Conservation (phyloP, 78 protist species). For the Dictyostelium purpureum region DNA sequence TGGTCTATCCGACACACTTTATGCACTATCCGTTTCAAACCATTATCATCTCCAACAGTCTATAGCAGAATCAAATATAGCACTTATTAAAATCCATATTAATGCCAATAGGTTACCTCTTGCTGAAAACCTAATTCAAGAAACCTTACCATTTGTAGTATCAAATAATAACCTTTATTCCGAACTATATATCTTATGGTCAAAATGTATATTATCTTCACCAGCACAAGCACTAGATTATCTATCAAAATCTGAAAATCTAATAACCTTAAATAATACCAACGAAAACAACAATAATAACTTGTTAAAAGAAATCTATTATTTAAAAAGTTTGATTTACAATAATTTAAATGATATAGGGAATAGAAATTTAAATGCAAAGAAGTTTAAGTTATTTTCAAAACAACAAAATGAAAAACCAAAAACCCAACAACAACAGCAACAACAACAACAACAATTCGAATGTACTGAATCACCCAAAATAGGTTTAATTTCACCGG, state of each 20-base stretch:
- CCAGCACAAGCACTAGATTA: neutral
- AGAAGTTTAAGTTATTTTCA: constrained; percentile 4
- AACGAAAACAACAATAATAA: neutral
- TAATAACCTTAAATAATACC: neutral
- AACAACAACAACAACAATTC: neutral
- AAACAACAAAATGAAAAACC: neutral
- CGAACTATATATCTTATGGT: neutral
- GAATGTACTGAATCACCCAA: neutral
- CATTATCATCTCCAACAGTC: neutral
- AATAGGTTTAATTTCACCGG: neutral
- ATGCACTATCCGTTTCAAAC: constrained; percentile 17
- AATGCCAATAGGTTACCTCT: neutral
- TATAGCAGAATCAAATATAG: neutral
- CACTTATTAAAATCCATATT: neutral
- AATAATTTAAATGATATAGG: neutral
- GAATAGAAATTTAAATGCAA: constrained; percentile 24
- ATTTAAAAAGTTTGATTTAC: constrained; percentile 10
- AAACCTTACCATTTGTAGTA: constrained; percentile 15
- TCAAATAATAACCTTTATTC: neutral
- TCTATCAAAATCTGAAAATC: neutral
- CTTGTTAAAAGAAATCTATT: constrained; percentile 11
- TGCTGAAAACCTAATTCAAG: neutral
- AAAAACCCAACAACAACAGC: neutral
- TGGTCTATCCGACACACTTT: neutral
- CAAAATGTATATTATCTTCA: neutral